A percentile compares a stretch with the other conserved stretches of the same genome.
These are phyloP conservation scores for Ustilago cynodontis DNA, from an alignment of 1,284 basidiomycete species.

Conservation along the genomic window DNA sequence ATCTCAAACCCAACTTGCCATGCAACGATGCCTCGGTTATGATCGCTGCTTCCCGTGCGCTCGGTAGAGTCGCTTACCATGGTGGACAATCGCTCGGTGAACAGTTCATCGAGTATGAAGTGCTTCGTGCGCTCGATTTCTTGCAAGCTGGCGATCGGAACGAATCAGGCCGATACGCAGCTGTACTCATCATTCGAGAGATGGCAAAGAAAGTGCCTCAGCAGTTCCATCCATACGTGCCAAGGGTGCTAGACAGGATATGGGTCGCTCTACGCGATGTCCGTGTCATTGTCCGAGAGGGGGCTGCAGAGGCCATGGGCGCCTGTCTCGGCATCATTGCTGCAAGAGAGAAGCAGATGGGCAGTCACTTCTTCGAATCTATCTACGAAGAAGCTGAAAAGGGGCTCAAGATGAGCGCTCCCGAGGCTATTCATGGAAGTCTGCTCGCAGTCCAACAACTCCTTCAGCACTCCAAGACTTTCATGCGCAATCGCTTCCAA, in stretches of 20 bases:
- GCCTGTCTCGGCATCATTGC: slow-evolving; percentile 69
- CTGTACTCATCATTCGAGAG: slow-evolving; percentile 69
- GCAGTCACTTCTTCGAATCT: slow-evolving; percentile 64
- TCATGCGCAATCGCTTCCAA: slow-evolving; percentile 90
- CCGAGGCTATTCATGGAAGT: slow-evolving; percentile 92
- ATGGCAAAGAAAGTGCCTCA: slow-evolving; percentile 67
- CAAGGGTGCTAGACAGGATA: slow-evolving; percentile 65
- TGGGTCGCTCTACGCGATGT: slow-evolving; percentile 68
- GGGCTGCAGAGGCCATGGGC: slow-evolving; percentile 68
- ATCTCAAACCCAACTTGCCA: slow-evolving; percentile 85
- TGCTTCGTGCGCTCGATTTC: slow-evolving; percentile 82
- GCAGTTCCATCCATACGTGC: slow-evolving; percentile 67
- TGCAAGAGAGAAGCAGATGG: slow-evolving; percentile 67
- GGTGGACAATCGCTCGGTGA: slow-evolving; percentile 86
- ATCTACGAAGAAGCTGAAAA: slow-evolving; percentile 84
- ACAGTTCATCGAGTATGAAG: slow-evolving; percentile 86
- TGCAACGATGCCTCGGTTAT: slow-evolving; percentile 87
- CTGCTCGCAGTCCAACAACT: slow-evolving; percentile 92
- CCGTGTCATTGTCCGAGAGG: slow-evolving; percentile 64
- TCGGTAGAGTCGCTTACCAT: slow-evolving; percentile 83
- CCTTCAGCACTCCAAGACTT: slow-evolving; percentile 92
- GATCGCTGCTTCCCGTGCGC: slow-evolving; percentile 86
- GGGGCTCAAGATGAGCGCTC: slow-evolving; percentile 83
- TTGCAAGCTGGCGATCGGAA: slow-evolving; percentile 73
- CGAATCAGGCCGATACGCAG: slow-evolving; percentile 69